Conservation (phyloP, 768 basidiomycete species). For the Kwoniella pini region DNA sequence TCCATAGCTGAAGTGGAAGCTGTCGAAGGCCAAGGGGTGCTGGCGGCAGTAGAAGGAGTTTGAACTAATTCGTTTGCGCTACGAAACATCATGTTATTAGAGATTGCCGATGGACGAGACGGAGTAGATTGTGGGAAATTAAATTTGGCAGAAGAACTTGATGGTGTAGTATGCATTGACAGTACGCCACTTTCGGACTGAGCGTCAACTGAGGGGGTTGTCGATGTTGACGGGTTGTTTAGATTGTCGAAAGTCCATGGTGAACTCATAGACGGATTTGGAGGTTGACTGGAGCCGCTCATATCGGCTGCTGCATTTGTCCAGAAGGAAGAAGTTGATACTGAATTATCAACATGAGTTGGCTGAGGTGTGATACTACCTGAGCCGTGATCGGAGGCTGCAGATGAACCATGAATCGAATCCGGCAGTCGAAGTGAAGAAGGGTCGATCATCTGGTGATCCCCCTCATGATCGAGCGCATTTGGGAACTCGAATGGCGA, state of each 20-base stretch:
- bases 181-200: no score
- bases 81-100: background rate
- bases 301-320: background rate
- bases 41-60: constrained; percentile 11
- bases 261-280: constrained; percentile 1
- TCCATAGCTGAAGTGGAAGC: constrained; percentile 10
- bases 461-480: background rate
- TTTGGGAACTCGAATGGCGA: constrained; percentile 1
- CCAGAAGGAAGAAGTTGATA: constrained; percentile 15
- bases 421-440: constrained; percentile 1
- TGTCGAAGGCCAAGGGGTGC: constrained; percentile 13
- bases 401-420: background rate
- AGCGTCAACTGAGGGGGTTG: no score
- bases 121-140: constrained; percentile 2
- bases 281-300: background rate
- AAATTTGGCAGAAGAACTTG: background rate
- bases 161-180: constrained; percentile 5
- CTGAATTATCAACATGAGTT: background rate
- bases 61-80: background rate
- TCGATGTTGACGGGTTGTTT: background rate
- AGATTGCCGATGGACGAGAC: background rate
- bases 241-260: constrained; percentile 7
- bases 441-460: constrained; percentile 13
- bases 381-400: background rate
- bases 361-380: constrained; percentile 11